These are phyloP conservation scores for Monosporozyma aquatica DNA, from an alignment of 805 yeast genomes.

Conservation along the genomic window DNA sequence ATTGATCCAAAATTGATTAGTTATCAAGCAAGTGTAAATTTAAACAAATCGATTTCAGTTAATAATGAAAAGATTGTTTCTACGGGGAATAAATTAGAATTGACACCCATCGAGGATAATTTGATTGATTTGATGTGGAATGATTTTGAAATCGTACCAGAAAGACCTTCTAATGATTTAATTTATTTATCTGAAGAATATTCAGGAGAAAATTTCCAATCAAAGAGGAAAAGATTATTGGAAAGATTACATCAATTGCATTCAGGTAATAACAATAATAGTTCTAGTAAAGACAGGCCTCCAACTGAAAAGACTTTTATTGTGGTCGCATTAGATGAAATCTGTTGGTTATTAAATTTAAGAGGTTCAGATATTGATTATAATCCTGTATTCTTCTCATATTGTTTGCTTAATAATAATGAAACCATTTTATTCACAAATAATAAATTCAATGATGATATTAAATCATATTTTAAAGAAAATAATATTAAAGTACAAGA, in stretches of 20 bases:
- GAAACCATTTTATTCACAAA: constrained; percentile 49
- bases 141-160: constrained; percentile 54
- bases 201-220: constrained; percentile 54
- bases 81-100: constrained; percentile 32
- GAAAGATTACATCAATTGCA: constrained; percentile 27
- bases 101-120: constrained; percentile 50
- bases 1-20: constrained; percentile 74
- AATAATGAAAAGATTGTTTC: constrained; percentile 3
- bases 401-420: constrained; percentile 37
- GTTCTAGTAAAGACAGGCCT: constrained; percentile 4
- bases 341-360: constrained; percentile 83
- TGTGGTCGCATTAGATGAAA: constrained; percentile 72
- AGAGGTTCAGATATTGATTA: constrained; percentile 77
- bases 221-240: constrained; percentile 47
- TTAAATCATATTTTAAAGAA: constrained; percentile 34
- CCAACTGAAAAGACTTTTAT: constrained; percentile 40
- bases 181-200: constrained; percentile 41
- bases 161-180: constrained; percentile 42
- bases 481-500: constrained; percentile 41
- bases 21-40: constrained; percentile 30
- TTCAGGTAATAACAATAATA: not conserved
- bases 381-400: constrained; percentile 79
- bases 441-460: constrained; percentile 32
- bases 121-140: constrained; percentile 72
- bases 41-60: constrained; percentile 24